Conservation (phyloP, 192 early-diverging fungal species). For the Umbelopsis isabellina region DNA sequence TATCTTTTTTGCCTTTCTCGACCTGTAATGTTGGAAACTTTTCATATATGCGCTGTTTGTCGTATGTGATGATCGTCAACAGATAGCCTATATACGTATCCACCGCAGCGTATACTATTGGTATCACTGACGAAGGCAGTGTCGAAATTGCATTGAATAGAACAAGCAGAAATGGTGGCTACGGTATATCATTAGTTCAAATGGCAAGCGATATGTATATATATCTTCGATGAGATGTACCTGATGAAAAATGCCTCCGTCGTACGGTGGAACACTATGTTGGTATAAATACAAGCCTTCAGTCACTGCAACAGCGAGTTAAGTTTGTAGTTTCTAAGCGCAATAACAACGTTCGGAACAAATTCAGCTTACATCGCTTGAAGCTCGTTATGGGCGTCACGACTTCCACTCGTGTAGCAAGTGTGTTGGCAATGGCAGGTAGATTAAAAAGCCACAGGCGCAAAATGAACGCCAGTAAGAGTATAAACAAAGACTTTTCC, state of each 20-base stretch:
- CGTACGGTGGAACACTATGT: slow-evolving; percentile 80
- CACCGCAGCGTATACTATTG: slow-evolving; percentile 58
- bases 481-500: slow-evolving; percentile 4
- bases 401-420: slow-evolving; percentile 72
- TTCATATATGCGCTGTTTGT: slow-evolving; percentile 34
- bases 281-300: slow-evolving; percentile 85
- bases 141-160: slow-evolving; percentile 67
- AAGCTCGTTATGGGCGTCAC: slow-evolving; percentile 88
- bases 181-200: not conserved
- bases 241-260: slow-evolving; percentile 90
- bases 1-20: slow-evolving; percentile 5
- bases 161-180: slow-evolving; percentile 76
- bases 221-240: slow-evolving; percentile 41
- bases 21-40: slow-evolving; percentile 35
- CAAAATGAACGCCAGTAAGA: slow-evolving; percentile 35
- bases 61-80: slow-evolving; percentile 59
- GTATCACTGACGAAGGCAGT: slow-evolving; percentile 55
- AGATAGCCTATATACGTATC: slow-evolving; percentile 69
- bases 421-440: slow-evolving; percentile 47
- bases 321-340: not conserved
- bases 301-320: slow-evolving; percentile 54
- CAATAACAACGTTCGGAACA: not conserved
- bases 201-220: not conserved
- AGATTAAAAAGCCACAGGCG: slow-evolving; percentile 51
- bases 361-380: slow-evolving; percentile 65